phyloP scores from a whole-genome alignment of 768 basidiomycete species.

The Boletus tomentosulus region DNA sequence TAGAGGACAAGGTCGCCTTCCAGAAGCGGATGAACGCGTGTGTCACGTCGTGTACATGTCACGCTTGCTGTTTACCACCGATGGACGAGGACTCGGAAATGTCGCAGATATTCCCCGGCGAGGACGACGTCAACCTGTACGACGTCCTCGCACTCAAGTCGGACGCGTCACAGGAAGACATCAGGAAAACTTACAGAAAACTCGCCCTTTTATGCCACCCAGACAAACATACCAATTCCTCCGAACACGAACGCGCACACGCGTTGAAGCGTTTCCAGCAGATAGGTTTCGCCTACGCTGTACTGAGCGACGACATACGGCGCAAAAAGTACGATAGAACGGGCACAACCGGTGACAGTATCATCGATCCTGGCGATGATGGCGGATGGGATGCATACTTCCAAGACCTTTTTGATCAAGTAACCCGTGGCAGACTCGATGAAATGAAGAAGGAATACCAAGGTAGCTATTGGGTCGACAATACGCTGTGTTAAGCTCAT shows the following conservation, averaged over 20 bases:
- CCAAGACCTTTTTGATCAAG: slow-evolving; percentile 80
- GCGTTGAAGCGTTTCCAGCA: slow-evolving; percentile 85
- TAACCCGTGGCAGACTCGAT: slow-evolving; percentile 82
- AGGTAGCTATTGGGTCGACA: slow-evolving; percentile 37
- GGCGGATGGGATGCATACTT: slow-evolving; percentile 95
- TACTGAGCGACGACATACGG: slow-evolving; percentile 75
- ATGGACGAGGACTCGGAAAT: slow-evolving; percentile 74
- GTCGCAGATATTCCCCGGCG: slow-evolving; percentile 69
- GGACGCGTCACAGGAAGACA: slow-evolving; percentile 57
- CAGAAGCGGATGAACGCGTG: no score
- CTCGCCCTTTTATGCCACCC: slow-evolving; percentile 83
- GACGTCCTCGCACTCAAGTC: slow-evolving; percentile 56
- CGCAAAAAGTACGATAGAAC: slow-evolving; percentile 79
- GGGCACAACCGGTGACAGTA: slow-evolving; percentile 79
- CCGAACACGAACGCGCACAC: slow-evolving; percentile 56
- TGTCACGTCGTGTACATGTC: background rate
- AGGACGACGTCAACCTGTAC: slow-evolving; percentile 75
- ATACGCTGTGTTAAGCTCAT: background rate
- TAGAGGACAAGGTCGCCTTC: no score
- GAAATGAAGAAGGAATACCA: slow-evolving; percentile 95
- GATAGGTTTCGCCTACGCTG: slow-evolving; percentile 90
- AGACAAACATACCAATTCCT: slow-evolving; percentile 74
- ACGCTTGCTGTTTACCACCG: background rate
- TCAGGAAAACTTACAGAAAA: slow-evolving; percentile 82
- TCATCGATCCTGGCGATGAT: slow-evolving; percentile 67